Percentiles rank a stretch among this genome's conserved stretches.
phyloP scores from a whole-genome alignment of 23 red algal species.

The Gracilariopsis chorda region DNA sequence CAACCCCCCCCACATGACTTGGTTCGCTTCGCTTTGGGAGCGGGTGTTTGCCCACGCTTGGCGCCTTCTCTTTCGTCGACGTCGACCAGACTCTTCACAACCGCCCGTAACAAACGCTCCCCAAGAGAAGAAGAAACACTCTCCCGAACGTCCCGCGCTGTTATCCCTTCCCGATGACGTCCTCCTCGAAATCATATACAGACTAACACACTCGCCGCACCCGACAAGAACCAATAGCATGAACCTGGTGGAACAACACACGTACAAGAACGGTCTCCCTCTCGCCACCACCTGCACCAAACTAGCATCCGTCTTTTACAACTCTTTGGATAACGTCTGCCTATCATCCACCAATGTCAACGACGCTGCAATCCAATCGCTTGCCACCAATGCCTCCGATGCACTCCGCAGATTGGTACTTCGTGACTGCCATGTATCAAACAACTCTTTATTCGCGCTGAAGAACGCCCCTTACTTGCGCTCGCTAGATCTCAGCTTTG shows the following conservation, averaged over 20 bases:
- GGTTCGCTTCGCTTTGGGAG: not conserved
- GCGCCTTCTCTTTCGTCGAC: slow-evolving; percentile 8
- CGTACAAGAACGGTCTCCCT: slow-evolving; percentile 20
- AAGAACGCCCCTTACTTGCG: slow-evolving; percentile 9
- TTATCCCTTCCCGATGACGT: slow-evolving; percentile 52
- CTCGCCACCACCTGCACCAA: slow-evolving; percentile 23
- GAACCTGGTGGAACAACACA: slow-evolving; percentile 38
- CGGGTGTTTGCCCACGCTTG: slow-evolving; percentile 1
- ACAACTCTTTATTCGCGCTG: slow-evolving; percentile 22
- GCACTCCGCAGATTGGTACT: slow-evolving; percentile 25
- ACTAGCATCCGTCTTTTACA: slow-evolving; percentile 15
- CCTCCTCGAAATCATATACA: slow-evolving; percentile 34
- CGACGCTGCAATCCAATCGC: slow-evolving; percentile 22
- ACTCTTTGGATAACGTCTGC: slow-evolving; percentile 38
- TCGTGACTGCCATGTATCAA: slow-evolving; percentile 11
- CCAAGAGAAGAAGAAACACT: not conserved
- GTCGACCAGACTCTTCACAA: not conserved
- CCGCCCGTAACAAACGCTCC: not conserved
- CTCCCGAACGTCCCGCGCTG: slow-evolving; percentile 8
- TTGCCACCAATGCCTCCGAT: slow-evolving; percentile 22
- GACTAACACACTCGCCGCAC: slow-evolving; percentile 36
- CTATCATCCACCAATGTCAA: slow-evolving; percentile 30
- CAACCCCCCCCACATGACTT: slow-evolving; percentile 5
- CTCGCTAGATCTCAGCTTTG: slow-evolving; percentile 48
- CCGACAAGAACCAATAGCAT: not conserved